phyloP scores from a whole-genome alignment of 2,329 filamentous ascomycete genomes.

The Monosporascus cannonballus region DNA sequence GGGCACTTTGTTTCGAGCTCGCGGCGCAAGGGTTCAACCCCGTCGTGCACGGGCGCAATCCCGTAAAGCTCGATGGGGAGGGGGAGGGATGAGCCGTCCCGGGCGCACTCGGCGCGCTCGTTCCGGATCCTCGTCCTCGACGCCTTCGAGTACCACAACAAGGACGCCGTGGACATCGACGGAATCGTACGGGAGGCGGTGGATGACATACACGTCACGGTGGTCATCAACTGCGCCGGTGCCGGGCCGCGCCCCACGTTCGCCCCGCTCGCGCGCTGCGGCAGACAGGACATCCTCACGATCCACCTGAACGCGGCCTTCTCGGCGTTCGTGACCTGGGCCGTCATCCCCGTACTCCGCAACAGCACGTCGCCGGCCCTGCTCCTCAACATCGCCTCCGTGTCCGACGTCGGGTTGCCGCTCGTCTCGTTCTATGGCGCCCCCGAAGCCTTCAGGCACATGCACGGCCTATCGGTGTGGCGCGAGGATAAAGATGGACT shows the following conservation, averaged over 20 bases:
- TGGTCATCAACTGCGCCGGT: constrained; percentile 48
- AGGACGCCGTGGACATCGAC: constrained; percentile 5
- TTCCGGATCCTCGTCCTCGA: constrained; percentile 37
- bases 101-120: constrained; percentile 17
- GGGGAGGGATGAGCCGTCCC: constrained; percentile 31
- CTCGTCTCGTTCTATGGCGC: constrained; percentile 17
- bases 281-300: constrained; percentile 30
- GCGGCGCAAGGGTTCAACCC: constrained; percentile 47
- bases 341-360: constrained; percentile 13
- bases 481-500: background rate
- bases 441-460: constrained; percentile 9
- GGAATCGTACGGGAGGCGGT: constrained; percentile 7
- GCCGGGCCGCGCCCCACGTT: constrained; percentile 27
- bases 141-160: constrained; percentile 16
- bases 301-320: constrained; percentile 34
- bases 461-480: constrained; percentile 7
- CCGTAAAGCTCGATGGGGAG: constrained; percentile 34
- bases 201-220: constrained; percentile 33
- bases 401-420: constrained; percentile 14
- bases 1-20: constrained; percentile 41
- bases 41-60: constrained; percentile 45
- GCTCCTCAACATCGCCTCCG: constrained; percentile 14
- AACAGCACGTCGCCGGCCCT: constrained; percentile 10
- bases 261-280: constrained; percentile 25
- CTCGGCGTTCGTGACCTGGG: constrained; percentile 11